Percentiles rank a stretch among this genome's conserved stretches.
Conservation (phyloP, 129 eudicot species). For the Glebionis coronaria region DNA sequence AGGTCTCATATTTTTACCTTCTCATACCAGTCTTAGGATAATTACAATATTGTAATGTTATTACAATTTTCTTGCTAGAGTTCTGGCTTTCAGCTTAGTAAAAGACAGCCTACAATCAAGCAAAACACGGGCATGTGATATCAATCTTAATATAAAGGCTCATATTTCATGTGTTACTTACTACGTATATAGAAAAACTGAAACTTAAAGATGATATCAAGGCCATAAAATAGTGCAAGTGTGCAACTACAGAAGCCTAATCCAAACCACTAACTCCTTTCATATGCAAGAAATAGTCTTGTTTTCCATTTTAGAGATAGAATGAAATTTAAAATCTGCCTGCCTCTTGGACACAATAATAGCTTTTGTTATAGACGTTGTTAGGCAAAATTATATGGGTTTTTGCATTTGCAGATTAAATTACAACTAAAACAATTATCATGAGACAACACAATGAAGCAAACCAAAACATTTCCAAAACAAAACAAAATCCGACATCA, state of each 20-base stretch:
- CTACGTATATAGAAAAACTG: background rate
- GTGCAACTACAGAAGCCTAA: background rate
- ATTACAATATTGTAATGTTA: background rate
- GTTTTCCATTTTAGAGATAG: constrained; percentile 14
- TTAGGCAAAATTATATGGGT: constrained; percentile 2
- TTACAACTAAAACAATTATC: constrained; percentile 12
- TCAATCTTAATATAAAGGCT: constrained; percentile 14
- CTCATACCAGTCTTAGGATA: background rate
- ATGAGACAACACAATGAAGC: constrained; percentile 13
- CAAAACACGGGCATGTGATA: constrained; percentile 9
- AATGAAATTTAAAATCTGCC: background rate
- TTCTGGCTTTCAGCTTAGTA: constrained; percentile 4
- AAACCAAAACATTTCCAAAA: background rate
- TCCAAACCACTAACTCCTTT: background rate
- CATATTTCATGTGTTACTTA: constrained; percentile 9
- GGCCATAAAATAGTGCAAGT: background rate
- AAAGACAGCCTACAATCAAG: background rate
- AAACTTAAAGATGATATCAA: background rate
- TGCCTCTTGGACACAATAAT: constrained; percentile 3
- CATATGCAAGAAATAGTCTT: background rate
- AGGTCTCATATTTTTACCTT: background rate
- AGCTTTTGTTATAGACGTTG: background rate
- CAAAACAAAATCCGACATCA: background rate
- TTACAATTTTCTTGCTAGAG: background rate
- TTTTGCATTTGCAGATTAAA: constrained; percentile 15